Base-by-base conservation (phyloP, 2,329 filamentous ascomycete species). In the Fusarium sp. region DNA sequence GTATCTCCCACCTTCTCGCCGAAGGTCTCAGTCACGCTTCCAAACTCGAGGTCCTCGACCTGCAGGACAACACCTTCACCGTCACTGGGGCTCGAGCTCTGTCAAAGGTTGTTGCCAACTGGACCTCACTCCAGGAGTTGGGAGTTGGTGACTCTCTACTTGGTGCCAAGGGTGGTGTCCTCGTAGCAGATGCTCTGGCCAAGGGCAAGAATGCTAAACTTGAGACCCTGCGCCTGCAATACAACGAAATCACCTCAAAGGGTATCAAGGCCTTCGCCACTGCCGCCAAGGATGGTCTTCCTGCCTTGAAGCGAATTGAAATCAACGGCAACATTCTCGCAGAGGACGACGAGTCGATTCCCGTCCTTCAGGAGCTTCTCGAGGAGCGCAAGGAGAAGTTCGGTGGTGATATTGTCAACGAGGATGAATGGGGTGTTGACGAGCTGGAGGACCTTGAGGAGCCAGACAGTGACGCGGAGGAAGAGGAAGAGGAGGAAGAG, bases 21-120 rank as follows among this genome's bases (percentile, higher is more conserved):
- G 87, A 95, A 60, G 96, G 96, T 71, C 87, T 99, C 60, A 90
- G 88, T 73, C 88, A 94, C 78, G 90, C 94, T 57, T 87, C 85
- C 38, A 85, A 87, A 49, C 88, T 99, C 63, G 87, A 92, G 80
- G 89, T 95, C 20, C 85, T 99, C 60, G 96, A 99, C 85, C 86
- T 99, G 70, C 96, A 99, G 83, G 96, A 99, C 85, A 99, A 99
- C 85, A 98, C 96, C 1, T 98, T 98, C 82, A 98, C 96, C 15
- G 83, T 92, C 44, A 87, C 89, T 72, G 96, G 95, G 31, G 94
- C 94, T 36, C 92, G 87, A 77, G 94, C 94, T 17, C 87, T 99
- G 60, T 92, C 94, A 44, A 89, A 88, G 75, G 94, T 94, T 11
- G 88, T 96, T 28, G 87, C 89, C 3, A 88, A 88, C 66, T 99